Conservation (phyloP, 306 rosid species). For the Comarum palustre region DNA sequence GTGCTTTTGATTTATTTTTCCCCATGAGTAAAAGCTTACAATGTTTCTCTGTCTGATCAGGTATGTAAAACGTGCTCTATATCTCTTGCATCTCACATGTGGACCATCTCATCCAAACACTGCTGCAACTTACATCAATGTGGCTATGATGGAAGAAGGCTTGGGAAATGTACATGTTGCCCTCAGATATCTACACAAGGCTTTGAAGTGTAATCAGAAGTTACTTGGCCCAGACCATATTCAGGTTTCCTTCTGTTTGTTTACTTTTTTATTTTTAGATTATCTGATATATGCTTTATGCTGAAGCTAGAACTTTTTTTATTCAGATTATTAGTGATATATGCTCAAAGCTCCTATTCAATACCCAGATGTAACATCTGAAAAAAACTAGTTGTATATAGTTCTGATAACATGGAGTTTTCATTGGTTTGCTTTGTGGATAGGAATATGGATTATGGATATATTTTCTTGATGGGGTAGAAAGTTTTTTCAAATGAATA, state of each 20-base stretch:
- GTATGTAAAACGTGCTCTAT: constrained; percentile 95
- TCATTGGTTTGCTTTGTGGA: background rate
- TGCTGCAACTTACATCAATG: constrained; percentile 97
- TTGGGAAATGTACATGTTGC: constrained; percentile 95
- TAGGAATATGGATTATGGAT: background rate
- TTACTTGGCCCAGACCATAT: constrained; percentile 94
- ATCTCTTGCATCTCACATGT: constrained; percentile 94
- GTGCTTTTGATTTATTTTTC: background rate
- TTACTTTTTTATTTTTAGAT: background rate
- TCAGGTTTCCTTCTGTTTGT: constrained; percentile 61
- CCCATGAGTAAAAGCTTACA: constrained; percentile 9
- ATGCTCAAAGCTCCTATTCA: background rate
- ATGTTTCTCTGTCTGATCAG: constrained; percentile 38
- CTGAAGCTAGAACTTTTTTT: background rate
- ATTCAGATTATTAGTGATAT: constrained; percentile 1
- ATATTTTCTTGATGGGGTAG: background rate
- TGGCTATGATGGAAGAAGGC: constrained; percentile 99
- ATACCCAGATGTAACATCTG: background rate
- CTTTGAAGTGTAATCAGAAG: constrained; percentile 90
- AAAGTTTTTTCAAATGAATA: background rate
- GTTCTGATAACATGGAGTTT: background rate
- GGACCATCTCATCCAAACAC: constrained; percentile 99
- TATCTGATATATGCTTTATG: background rate
- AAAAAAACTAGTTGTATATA: background rate
- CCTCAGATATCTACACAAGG: constrained; percentile 97